Conservation (phyloP, 495 filamentous ascomycete species). For the Aspergillus bertholletiae region DNA sequence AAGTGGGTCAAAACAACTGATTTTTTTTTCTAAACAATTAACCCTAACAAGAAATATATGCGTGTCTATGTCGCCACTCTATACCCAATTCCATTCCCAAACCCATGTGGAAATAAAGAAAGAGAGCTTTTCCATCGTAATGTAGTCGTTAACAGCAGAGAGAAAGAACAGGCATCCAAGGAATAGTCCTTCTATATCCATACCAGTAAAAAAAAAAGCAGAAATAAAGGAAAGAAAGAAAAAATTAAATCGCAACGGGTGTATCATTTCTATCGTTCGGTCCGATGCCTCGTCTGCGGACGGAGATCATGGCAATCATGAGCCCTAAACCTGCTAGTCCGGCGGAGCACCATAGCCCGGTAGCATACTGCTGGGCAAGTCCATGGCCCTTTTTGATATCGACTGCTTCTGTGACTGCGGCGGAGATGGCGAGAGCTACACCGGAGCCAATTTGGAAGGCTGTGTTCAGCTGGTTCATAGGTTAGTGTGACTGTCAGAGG, state of each 20-base stretch:
- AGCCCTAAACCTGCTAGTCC: slow-evolving; percentile 30
- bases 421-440: slow-evolving; percentile 33
- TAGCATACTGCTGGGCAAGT: slow-evolving; percentile 30
- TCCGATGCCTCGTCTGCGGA: slow-evolving; percentile 27
- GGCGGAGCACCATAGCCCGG: slow-evolving; percentile 35
- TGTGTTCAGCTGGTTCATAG: slow-evolving; percentile 37
- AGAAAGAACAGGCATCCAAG: too few species aligned
- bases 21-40: too few species aligned
- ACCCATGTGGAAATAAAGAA: too few species aligned
- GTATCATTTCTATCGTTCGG: slow-evolving; percentile 26
- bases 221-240: too few species aligned
- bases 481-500: neutral
- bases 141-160: too few species aligned
- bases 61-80: too few species aligned
- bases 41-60: too few species aligned
- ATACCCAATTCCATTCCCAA: too few species aligned
- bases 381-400: slow-evolving; percentile 31
- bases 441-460: slow-evolving; percentile 39
- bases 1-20: too few species aligned
- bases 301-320: slow-evolving; percentile 24
- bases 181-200: too few species aligned
- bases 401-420: slow-evolving; percentile 30
- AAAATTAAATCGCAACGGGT: slow-evolving; percentile 22
- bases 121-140: too few species aligned
- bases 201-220: too few species aligned